Evolutionary conservation across 2,329 filamentous ascomycete species (phyloP), one percentile per base, ranked within the genome.

Genomic region (Fusarium duplospermum): DNA sequence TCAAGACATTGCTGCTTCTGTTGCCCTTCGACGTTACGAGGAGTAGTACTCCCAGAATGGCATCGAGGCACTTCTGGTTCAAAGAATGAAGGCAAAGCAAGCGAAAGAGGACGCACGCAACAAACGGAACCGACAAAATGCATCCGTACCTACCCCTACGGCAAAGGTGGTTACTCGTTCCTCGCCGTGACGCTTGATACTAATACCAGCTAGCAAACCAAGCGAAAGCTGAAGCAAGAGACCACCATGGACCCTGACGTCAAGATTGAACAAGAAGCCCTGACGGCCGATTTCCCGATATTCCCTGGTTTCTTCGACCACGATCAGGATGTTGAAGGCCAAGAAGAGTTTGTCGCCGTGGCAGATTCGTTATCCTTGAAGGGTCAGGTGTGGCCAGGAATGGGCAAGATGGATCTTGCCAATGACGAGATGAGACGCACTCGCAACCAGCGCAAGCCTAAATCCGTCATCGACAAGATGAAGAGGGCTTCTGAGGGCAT

Each of bases 391-490:
- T 94, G 91, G 87, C 91, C 92, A 4, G 93, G 93, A 20, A 95
- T 95, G 93, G 89, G 90, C 62, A 87, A 94, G n/a, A 95, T 95
- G 79, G 93, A 96, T 81, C 91, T 93, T 62, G 93, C 93, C 6
- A 93, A 92, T 6, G 88, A 91, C 18, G 89, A 92, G 70, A 92
- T 93, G 87, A 92, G 90, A 76, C 88, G 91, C 54, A 93, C 90
- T 83, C 87, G 93, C 61, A 95, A 95, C 79, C 93, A 96, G 82
- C 91, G 92, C 77, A 96, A 96, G 81, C 90, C 92, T 63, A 87
- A 86, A n/a, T 91, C 90, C 1, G 91, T 94, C n/a, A 84, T 94
- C 24, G 86, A 89, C 64, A 88, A 89, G 67, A 90, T 96, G 82
- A 87, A 91, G 75, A 81, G 87, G 62, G 90, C 89, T 20, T 94